These are phyloP conservation scores for Drechmeria coniospora DNA, from an alignment of 2,329 filamentous ascomycete species.

Conservation along the genomic window DNA sequence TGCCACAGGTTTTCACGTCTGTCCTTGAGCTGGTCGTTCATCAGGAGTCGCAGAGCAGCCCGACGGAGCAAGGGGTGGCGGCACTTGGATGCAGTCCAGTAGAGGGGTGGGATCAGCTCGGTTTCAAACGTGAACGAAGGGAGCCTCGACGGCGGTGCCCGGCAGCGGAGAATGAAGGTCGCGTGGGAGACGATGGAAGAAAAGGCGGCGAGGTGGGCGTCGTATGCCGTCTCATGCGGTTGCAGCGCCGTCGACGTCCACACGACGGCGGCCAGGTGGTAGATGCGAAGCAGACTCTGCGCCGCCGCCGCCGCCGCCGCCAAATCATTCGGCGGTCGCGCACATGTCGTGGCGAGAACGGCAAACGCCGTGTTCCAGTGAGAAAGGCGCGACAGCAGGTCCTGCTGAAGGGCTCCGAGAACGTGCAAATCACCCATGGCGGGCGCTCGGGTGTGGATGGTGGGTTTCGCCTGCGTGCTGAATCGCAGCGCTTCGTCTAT, in stretches of 20 bases:
- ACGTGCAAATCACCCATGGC: constrained; percentile 8
- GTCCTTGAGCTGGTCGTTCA: constrained; percentile 13
- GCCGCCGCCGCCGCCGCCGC: neutral
- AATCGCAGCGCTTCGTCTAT: constrained; percentile 16
- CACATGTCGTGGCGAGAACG: constrained; percentile 11
- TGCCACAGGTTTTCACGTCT: constrained; percentile 26
- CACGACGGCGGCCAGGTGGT: constrained; percentile 18
- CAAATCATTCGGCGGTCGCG: neutral
- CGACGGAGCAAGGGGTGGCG: constrained; percentile 24
- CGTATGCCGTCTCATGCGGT: constrained; percentile 17
- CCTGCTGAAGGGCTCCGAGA: constrained; percentile 17
- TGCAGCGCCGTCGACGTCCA: constrained; percentile 18
- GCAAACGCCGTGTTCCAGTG: constrained; percentile 17
- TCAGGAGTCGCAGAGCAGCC: constrained; percentile 20
- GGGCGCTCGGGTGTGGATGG: constrained; percentile 1
- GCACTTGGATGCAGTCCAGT: constrained; percentile 24
- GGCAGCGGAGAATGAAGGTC: neutral
- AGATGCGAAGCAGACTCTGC: constrained; percentile 19
- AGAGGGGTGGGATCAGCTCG: constrained; percentile 24
- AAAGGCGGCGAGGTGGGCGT: constrained; percentile 15
- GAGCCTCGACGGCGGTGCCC: neutral
- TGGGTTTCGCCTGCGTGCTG: neutral
- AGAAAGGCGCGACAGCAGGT: constrained; percentile 13
- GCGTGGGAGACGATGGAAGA: constrained; percentile 12
- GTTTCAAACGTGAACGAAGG: constrained; percentile 18